These are phyloP conservation scores for Sapria himalayana DNA, from an alignment of 345 rosid genomes.

Conservation along the genomic window DNA sequence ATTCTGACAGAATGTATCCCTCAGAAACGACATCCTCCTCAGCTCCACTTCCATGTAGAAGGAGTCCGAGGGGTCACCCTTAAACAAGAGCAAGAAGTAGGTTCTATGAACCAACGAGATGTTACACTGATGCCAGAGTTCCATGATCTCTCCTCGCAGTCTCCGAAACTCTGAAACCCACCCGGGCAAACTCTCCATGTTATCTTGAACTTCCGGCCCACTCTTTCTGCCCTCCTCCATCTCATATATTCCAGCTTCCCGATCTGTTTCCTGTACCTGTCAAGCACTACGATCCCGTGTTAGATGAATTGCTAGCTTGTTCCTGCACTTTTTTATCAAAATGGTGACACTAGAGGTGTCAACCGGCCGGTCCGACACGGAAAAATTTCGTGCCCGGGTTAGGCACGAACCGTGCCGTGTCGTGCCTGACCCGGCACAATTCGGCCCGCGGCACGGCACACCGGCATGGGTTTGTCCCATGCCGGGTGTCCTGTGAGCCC, in stretches of 20 bases:
- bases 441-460: too few relatives aligned
- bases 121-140: slow-evolving; percentile 67
- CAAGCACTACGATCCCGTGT: slow-evolving; percentile 5
- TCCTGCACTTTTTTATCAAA: neutral
- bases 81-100: slow-evolving; percentile 67
- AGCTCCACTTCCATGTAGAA: slow-evolving; percentile 83
- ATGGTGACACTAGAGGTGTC: neutral
- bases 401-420: too few relatives aligned
- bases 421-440: too few relatives aligned
- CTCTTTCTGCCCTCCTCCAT: too few relatives aligned
- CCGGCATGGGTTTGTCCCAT: too few relatives aligned
- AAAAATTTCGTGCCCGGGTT: too few relatives aligned
- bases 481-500: too few relatives aligned
- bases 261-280: slow-evolving; percentile 29
- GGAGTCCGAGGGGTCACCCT: slow-evolving; percentile 59
- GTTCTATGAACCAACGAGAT: slow-evolving; percentile 68
- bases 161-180: slow-evolving; percentile 52
- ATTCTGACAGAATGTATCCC: slow-evolving; percentile 27
- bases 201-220: slow-evolving; percentile 35
- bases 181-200: slow-evolving; percentile 13
- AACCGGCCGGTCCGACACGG: too few relatives aligned
- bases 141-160: slow-evolving; percentile 48
- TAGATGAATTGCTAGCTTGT: neutral
- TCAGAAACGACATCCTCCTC: slow-evolving; percentile 45
- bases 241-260: too few relatives aligned